A percentile compares a stretch with the other conserved stretches of the same genome.
Conservation (phyloP, 2,329 filamentous ascomycete species). For the Clarireedia monteithiana region DNA sequence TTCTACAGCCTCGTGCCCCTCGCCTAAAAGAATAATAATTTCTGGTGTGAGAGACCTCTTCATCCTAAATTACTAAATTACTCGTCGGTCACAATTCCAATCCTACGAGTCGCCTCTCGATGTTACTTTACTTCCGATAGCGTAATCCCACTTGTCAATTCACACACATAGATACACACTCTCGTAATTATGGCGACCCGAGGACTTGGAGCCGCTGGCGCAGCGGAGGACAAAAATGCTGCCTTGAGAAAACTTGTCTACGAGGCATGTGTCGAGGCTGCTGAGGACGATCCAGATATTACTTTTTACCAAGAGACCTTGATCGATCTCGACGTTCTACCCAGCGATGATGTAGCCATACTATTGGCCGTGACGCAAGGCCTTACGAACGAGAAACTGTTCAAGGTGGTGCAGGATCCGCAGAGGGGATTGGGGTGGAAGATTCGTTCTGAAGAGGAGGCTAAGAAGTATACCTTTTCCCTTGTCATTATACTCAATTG, state of each 20-base stretch:
- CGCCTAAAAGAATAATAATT: constrained; percentile 8
- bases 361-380: constrained; percentile 49
- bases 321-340: constrained; percentile 48
- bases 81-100: not conserved
- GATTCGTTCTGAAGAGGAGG: constrained; percentile 51
- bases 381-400: constrained; percentile 52
- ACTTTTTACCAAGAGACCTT: constrained; percentile 53
- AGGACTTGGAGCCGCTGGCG: not conserved
- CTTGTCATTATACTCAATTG: too few relatives aligned
- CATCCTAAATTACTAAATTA: not conserved
- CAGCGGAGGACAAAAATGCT: constrained; percentile 13
- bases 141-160: constrained; percentile 10
- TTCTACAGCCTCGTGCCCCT: constrained; percentile 5
- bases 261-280: constrained; percentile 17
- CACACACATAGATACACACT: not conserved
- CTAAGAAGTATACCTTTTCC: constrained; percentile 45
- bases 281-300: constrained; percentile 16
- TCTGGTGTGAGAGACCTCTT: not conserved
- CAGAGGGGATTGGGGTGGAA: constrained; percentile 45
- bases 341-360: constrained; percentile 45
- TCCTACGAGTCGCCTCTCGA: constrained; percentile 9
- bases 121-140: constrained; percentile 18
- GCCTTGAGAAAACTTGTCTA: constrained; percentile 25
- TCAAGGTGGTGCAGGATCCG: constrained; percentile 40
- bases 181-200: not conserved